These are phyloP conservation scores for Podospora pseudoanserina DNA, from an alignment of 495 filamentous ascomycete species.

Conservation along the genomic window DNA sequence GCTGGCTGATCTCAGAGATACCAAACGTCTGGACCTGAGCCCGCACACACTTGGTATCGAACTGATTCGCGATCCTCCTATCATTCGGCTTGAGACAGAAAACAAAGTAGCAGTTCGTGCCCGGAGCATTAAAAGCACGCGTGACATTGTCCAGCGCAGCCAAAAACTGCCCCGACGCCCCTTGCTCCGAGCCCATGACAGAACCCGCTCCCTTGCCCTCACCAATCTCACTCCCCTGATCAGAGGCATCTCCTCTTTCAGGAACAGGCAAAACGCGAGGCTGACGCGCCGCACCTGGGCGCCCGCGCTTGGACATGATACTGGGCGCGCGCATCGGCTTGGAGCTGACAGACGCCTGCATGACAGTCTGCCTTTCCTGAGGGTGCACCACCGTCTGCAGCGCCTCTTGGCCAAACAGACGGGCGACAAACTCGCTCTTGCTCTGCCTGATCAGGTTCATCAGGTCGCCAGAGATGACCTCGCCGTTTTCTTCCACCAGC, in stretches of 20 bases:
- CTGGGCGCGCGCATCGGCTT: slow-evolving; percentile 89
- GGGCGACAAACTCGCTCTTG: slow-evolving; percentile 79
- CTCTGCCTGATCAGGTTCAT: slow-evolving; percentile 91
- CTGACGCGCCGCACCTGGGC: slow-evolving; percentile 29
- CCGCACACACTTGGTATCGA: slow-evolving; percentile 96
- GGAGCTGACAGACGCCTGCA: slow-evolving; percentile 94
- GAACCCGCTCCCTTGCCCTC: slow-evolving; percentile 34
- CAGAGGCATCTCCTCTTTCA: slow-evolving; percentile 38
- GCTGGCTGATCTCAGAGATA: slow-evolving; percentile 93
- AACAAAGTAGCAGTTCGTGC: slow-evolving; percentile 89
- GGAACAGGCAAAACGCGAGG: slow-evolving; percentile 26
- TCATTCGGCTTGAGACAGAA: slow-evolving; percentile 98
- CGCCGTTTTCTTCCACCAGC: slow-evolving; percentile 89
- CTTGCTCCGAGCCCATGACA: slow-evolving; percentile 57
- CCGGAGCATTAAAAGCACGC: slow-evolving; percentile 71
- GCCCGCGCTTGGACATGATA: slow-evolving; percentile 65
- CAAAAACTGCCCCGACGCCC: slow-evolving; percentile 88
- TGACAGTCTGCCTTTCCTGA: slow-evolving; percentile 81
- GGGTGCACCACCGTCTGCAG: slow-evolving; percentile 87
- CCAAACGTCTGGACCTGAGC: slow-evolving; percentile 93
- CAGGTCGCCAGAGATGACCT: slow-evolving; percentile 90
- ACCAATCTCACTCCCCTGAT: slow-evolving; percentile 50
- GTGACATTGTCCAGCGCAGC: slow-evolving; percentile 85
- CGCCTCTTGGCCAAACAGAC: slow-evolving; percentile 90
- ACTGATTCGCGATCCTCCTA: slow-evolving; percentile 94